phyloP scores from a whole-genome alignment of 1,284 basidiomycete species.

The Tylopilus sp. region DNA sequence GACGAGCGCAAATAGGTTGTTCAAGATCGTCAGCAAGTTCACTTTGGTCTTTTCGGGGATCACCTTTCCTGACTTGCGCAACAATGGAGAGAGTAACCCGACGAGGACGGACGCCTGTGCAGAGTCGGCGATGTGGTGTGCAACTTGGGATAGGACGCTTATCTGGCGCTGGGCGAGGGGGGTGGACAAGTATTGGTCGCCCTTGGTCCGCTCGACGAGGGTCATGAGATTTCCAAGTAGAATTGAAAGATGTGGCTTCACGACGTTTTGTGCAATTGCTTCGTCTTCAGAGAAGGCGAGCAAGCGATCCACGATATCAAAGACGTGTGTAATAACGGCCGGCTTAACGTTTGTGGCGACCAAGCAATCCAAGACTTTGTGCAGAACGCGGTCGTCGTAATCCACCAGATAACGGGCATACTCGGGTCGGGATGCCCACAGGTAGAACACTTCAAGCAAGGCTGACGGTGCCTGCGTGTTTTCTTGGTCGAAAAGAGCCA shows the following conservation, averaged over 20 bases:
- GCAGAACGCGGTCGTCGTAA: constrained; percentile 67
- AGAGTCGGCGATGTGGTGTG: constrained; percentile 68
- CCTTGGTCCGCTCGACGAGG: constrained; percentile 63
- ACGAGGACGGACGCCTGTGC: constrained; percentile 75
- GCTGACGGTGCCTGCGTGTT: constrained; percentile 92
- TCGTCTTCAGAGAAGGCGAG: constrained; percentile 54
- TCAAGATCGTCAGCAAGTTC: constrained; percentile 76
- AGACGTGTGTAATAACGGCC: constrained; percentile 71
- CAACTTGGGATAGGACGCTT: constrained; percentile 72
- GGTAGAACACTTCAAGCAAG: constrained; percentile 80
- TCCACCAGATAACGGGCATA: constrained; percentile 62
- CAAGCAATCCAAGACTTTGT: constrained; percentile 79
- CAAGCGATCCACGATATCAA: constrained; percentile 82
- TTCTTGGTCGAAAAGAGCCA: constrained; percentile 72
- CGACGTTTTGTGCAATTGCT: constrained; percentile 49
- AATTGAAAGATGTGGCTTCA: constrained; percentile 73
- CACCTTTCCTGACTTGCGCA: constrained; percentile 71
- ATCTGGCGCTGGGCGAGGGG: constrained; percentile 83
- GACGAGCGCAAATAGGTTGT: constrained; percentile 69
- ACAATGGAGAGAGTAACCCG: constrained; percentile 72
- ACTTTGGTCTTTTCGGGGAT: constrained; percentile 87
- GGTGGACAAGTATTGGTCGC: constrained; percentile 54
- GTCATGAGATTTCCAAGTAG: constrained; percentile 72
- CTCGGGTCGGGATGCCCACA: constrained; percentile 65
- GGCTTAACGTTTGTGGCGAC: constrained; percentile 84